Base-by-base conservation (phyloP, 108 stramenopile genomes). In the Mediolabrus comicus region DNA sequence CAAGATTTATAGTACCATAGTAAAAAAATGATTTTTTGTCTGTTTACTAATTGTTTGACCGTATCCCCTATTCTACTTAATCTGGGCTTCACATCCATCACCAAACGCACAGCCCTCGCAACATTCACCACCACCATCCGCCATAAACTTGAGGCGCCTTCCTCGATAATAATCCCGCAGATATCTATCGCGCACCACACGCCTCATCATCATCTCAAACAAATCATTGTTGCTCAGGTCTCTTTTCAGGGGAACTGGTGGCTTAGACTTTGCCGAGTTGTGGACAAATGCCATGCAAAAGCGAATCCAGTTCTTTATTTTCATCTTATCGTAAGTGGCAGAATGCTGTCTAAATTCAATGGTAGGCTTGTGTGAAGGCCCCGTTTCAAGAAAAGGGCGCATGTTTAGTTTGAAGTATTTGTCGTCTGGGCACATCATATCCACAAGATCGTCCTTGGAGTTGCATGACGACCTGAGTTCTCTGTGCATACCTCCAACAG, bases 341-440 rank as follows among this genome's bases (percentile, higher is more conserved):
- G 83, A 74, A 57, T 89, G 88, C 28, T 89, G 88, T 57, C 88
- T 67, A 69, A 89, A 89, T 61, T 89, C 88, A 14, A 89, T 63
- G 25, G 85, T 83, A 16, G 4, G 55, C 66, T 13, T 35, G 54
- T 35, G n/a, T 2, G 8, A 22, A n/a, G n/a, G n/a, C n/a, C n/a
- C n/a, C n/a, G n/a, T n/a, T n/a, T n/a, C n/a, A n/a, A n/a, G n/a
- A n/a, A n/a, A n/a, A 55, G 38, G 19, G 28, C 16, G 67, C 1
- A 89, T 52, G 59, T 89, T 83, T 31, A 86, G 58, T 46, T 89
- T 89, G 80, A 75, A 86, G 59, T 81, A 77, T 13, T 74, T 65
- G 1, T 64, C 77, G 3, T 35, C 67, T 7, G 67, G 73, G 53
- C 81, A 83, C 84, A 86, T 74, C 16, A 67, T 32, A 27, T 51